Conservation (phyloP, 1,284 basidiomycete genomes). For the Cerioporus squamosus region DNA sequence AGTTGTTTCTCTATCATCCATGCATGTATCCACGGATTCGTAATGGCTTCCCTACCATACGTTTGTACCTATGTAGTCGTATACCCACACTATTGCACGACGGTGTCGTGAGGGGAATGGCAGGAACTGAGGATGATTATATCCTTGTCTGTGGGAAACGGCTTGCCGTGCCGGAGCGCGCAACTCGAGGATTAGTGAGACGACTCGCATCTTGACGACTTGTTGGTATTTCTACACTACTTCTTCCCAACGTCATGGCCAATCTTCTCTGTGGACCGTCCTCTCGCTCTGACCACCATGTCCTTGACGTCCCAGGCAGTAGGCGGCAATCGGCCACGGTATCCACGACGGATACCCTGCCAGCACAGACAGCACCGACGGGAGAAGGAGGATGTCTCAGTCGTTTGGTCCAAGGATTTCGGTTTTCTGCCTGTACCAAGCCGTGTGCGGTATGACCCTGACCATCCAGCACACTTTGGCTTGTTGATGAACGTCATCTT, state of each 20-base stretch:
- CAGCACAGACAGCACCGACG: background rate
- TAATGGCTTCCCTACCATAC: slow-evolving; percentile 22
- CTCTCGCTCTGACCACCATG: background rate
- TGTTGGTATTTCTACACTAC: slow-evolving; percentile 2
- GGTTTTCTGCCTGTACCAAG: slow-evolving; percentile 70
- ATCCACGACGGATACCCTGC: slow-evolving; percentile 5
- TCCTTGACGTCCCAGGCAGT: background rate
- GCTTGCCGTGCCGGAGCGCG: slow-evolving; percentile 13
- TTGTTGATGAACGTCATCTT: slow-evolving; percentile 65
- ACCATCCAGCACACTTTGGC: slow-evolving; percentile 63
- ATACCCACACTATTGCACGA: slow-evolving; percentile 23
- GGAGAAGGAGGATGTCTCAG: background rate
- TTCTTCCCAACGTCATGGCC: slow-evolving; percentile 1
- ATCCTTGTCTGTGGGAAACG: slow-evolving; percentile 17
- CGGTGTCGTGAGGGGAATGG: background rate
- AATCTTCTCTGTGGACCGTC: background rate
- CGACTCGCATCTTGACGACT: no score
- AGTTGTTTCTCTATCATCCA: slow-evolving; percentile 17
- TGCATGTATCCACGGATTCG: slow-evolving; percentile 25
- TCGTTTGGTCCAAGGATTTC: slow-evolving; percentile 46
- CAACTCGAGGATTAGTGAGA: background rate
- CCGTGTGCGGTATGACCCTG: slow-evolving; percentile 61
- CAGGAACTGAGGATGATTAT: no score
- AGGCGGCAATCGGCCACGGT: background rate
- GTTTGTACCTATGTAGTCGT: slow-evolving; percentile 26